phyloP scores from a whole-genome alignment of 2,329 filamentous ascomycete species.

The Pyrenochaeta sp. region DNA sequence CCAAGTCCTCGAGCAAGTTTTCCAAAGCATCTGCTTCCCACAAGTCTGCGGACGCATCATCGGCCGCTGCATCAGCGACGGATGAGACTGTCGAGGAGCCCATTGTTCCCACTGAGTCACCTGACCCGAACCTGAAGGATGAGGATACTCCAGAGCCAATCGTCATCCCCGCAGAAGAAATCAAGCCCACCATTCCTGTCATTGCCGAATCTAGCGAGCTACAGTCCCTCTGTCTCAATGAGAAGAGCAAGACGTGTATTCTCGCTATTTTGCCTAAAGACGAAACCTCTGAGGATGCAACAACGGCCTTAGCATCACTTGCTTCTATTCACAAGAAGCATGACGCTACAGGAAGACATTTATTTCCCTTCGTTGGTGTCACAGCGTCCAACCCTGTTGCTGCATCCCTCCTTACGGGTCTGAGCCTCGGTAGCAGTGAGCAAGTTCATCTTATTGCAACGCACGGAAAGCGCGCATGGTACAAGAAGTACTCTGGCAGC shows the following conservation, averaged over 20 bases:
- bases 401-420: conserved; percentile 63
- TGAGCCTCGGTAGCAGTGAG: conserved; percentile 64
- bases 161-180: conserved; percentile 61
- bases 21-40: conserved; percentile 62
- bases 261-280: conserved; percentile 63
- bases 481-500: conserved; percentile 72
- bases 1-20: conserved; percentile 59
- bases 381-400: conserved; percentile 68
- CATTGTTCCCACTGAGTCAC: conserved; percentile 62
- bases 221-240: conserved; percentile 74
- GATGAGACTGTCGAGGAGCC: conserved; percentile 59
- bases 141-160: conserved; percentile 58
- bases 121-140: conserved; percentile 58
- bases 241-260: conserved; percentile 83
- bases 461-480: conserved; percentile 88
- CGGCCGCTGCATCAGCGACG: conserved; percentile 58
- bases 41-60: conserved; percentile 58
- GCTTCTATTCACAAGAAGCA: conserved; percentile 81
- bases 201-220: conserved; percentile 72
- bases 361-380: conserved; percentile 86
- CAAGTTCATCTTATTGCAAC: conserved; percentile 79
- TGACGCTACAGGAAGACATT: conserved; percentile 67
- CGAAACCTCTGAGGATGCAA: conserved; percentile 58
- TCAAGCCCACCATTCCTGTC: conserved; percentile 69
- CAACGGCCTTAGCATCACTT: conserved; percentile 60